Evolutionary conservation across 495 filamentous ascomycete species (phyloP), one percentile per base, ranked within the genome.

Genomic region (Lophiotrema nucula): DNA sequence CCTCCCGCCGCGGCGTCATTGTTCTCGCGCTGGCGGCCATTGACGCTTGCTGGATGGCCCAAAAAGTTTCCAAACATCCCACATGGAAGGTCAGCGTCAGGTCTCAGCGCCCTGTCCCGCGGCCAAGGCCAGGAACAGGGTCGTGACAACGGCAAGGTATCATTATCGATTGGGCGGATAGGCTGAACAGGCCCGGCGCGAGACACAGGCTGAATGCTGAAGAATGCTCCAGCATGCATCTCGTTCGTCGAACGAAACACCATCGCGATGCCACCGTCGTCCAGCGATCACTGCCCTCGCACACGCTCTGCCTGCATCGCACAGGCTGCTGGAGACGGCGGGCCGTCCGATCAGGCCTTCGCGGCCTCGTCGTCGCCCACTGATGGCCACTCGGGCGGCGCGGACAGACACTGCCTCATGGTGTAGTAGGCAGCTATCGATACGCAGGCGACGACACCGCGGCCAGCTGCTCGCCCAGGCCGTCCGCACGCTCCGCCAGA

Each of bases 131-230:
- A 53, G 50, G 50, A 53, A 53, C 50, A 53, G 50, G 50, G 50
- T 53, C 50, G 8, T 37, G 24, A 4, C 58, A 62, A 62, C 58
- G 58, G 58, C 28, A 38, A 56, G 51, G 37, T 63, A 63, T 58
- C 60, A 50, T 31, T 63, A 63, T 63, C 60, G 60, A 63, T 63
- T 63, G 60, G 60, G 53, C 53, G 60, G 60, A 58, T 63, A 58
- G 60, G 60, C 53, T 57, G 60, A 50, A 33, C 22, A 25, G 16
- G 44, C n/a, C n/a, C n/a, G n/a, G n/a, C n/a, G n/a, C n/a, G n/a
- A n/a, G n/a, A n/a, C n/a, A n/a, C n/a, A n/a, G 4, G 46, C 24
- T n/a, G 22, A 28, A 28, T 15, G 46, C 23, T 22, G 24, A 22
- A 15, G 46, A n/a, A n/a, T 6, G 22, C 24, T 26, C 26, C 45